These are phyloP conservation scores for Mucuna pruriens DNA, from an alignment of 306 rosid species.

Conservation along the genomic window DNA sequence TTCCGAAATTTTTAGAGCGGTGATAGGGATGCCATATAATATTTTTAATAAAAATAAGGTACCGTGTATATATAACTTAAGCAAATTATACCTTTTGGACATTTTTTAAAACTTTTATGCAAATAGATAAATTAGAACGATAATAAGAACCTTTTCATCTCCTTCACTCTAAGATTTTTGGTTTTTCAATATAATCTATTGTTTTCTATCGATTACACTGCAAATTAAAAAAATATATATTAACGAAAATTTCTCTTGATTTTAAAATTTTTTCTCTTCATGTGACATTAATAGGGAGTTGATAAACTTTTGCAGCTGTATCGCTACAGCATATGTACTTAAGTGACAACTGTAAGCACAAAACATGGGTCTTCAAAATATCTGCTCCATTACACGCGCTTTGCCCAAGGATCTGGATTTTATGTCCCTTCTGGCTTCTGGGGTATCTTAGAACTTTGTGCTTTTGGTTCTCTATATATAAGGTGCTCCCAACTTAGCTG, in stretches of 20 bases:
- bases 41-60: neutral
- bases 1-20: too few relatives aligned
- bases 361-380: neutral
- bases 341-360: slow-evolving; percentile 14
- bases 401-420: neutral
- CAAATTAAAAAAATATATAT: neutral
- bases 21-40: too few relatives aligned
- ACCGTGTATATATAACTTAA: too few relatives aligned
- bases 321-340: neutral
- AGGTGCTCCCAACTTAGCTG: neutral
- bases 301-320: neutral
- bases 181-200: neutral
- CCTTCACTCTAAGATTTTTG: neutral
- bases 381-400: neutral
- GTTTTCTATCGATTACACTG: neutral
- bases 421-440: neutral
- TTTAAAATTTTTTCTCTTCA: neutral
- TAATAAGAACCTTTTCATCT: slow-evolving; percentile 4
- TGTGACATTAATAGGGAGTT: neutral
- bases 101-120: too few relatives aligned
- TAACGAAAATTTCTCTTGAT: neutral
- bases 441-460: neutral
- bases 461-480: neutral
- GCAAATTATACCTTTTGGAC: too few relatives aligned
- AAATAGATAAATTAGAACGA: neutral